Evolutionary conservation across 176 grass and related monocot genomes (phyloP).

Genomic region (sorghum (Sorghum bicolor)): Sorghum_bicolor_NCBIv3 NC_012875.2:50010001-50010500

Average conservation of each 20-base stretch:
- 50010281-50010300: conserved; percentile 29
- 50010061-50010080: conserved; percentile 73
- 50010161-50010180: conserved; percentile 85
- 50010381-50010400: not conserved
- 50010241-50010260: not conserved
- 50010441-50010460: conserved; percentile 18
- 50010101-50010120: conserved; percentile 93
- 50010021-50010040: not conserved
- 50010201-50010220: conserved; percentile 21
- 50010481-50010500: conserved; percentile 93
- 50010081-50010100: conserved; percentile 74
- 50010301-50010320: conserved; percentile 99
- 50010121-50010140: conserved; percentile 96
- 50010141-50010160: conserved; percentile 97
- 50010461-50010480: conserved; percentile 70
- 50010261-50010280: not conserved
- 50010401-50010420: not conserved
- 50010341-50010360: conserved; percentile 94
- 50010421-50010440: not conserved
- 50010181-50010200: conserved; percentile 29
- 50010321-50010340: conserved; percentile 74
- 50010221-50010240: not conserved
- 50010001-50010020: conserved; percentile 17
- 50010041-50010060: conserved; percentile 45
- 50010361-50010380: conserved; percentile 54